Conservation (phyloP, 352 stramenopile genomes). For the Phytophthora aleatoria region DNA sequence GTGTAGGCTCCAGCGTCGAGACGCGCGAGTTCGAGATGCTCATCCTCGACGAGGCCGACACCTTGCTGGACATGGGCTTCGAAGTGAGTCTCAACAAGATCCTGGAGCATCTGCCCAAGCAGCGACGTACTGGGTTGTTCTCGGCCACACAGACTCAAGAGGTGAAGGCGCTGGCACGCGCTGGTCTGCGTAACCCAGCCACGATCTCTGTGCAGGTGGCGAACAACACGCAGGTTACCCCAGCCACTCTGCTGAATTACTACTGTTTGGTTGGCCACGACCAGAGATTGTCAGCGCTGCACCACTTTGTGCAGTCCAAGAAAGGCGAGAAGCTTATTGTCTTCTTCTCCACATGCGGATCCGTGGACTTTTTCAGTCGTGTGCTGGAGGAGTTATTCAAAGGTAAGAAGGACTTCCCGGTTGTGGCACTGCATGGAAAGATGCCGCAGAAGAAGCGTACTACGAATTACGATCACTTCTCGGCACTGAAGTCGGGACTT, state of each 20-base stretch:
- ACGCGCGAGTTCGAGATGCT: constrained; percentile 96
- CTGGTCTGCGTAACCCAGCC: constrained; percentile 98
- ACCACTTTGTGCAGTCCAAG: constrained; percentile 93
- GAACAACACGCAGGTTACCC: constrained; percentile 79
- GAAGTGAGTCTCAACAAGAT: constrained; percentile 96
- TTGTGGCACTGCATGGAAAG: constrained; percentile 93
- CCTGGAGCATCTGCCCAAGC: constrained; percentile 95
- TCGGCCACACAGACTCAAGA: constrained; percentile 94
- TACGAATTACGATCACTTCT: constrained; percentile 79
- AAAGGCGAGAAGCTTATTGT: constrained; percentile 94
- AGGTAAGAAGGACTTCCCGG: constrained; percentile 37
- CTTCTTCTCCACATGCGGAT: constrained; percentile 99
- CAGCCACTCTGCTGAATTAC: constrained; percentile 91
- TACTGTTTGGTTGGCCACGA: constrained; percentile 95
- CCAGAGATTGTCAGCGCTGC: constrained; percentile 92
- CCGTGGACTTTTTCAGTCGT: constrained; percentile 98
- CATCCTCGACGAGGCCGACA: constrained; percentile 99
- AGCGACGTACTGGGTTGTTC: constrained; percentile 95
- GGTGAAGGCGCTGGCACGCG: constrained; percentile 94
- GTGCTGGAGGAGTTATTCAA: constrained; percentile 86
- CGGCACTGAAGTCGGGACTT: constrained; percentile 63
- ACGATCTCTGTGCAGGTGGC: constrained; percentile 97
- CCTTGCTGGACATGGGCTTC: constrained; percentile 98
- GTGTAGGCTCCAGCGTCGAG: constrained; percentile 78
- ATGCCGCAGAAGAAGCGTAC: constrained; percentile 92